Conservation (phyloP, 2,329 filamentous ascomycete species). For the Ustilaginoidea virens region DNA sequence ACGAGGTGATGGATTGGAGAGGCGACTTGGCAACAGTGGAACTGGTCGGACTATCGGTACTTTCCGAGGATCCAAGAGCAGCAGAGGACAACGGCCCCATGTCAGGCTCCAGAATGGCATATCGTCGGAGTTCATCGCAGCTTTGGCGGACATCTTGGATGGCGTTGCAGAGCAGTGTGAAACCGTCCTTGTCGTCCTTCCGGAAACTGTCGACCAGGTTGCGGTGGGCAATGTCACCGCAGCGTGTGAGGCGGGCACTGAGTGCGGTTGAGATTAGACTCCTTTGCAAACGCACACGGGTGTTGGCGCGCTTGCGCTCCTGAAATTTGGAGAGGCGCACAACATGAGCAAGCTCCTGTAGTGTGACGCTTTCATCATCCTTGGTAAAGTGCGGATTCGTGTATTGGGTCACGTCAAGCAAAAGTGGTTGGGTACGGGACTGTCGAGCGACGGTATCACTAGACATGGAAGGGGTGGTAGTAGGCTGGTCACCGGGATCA, state of each 20-base stretch:
- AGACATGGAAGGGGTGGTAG: slow-evolving; percentile 16
- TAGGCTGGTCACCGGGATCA: slow-evolving; percentile 10
- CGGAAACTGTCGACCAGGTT: slow-evolving; percentile 67
- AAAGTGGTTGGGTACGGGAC: slow-evolving; percentile 34
- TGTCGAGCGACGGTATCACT: slow-evolving; percentile 26
- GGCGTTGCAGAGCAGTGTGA: slow-evolving; percentile 60
- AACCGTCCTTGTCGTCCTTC: slow-evolving; percentile 63
- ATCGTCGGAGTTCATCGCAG: slow-evolving; percentile 56
- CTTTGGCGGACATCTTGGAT: slow-evolving; percentile 67
- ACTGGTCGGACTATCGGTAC: slow-evolving; percentile 29
- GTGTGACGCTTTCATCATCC: slow-evolving; percentile 49
- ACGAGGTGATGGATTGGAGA: slow-evolving; percentile 33
- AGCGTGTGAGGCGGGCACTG: slow-evolving; percentile 58
- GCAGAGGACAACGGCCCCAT: slow-evolving; percentile 40
- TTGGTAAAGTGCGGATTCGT: slow-evolving; percentile 43
- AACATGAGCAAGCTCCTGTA: slow-evolving; percentile 65
- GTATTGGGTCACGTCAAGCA: slow-evolving; percentile 52
- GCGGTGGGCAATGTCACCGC: slow-evolving; percentile 58
- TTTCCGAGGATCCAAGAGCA: slow-evolving; percentile 29
- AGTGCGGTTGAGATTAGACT: slow-evolving; percentile 61
- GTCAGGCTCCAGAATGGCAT: slow-evolving; percentile 57
- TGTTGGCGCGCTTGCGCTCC: slow-evolving; percentile 62
- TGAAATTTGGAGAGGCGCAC: slow-evolving; percentile 68
- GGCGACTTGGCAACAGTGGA: slow-evolving; percentile 22
- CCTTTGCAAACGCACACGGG: slow-evolving; percentile 56